phyloP scores from a whole-genome alignment of 768 basidiomycete species.

The Phylloporus sp. region DNA sequence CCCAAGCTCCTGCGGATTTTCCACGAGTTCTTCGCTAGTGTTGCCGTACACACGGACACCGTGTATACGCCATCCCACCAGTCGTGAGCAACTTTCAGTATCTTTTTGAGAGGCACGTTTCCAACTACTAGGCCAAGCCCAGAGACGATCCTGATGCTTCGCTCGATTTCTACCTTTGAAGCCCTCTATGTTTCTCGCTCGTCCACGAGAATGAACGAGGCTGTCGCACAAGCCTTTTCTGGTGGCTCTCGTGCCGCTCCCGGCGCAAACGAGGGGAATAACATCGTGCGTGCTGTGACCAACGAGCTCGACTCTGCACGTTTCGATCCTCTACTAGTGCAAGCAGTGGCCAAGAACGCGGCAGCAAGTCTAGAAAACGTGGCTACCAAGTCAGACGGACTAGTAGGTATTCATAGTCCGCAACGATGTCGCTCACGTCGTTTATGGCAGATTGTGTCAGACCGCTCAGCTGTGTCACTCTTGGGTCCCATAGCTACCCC shows the following conservation, averaged over 20 bases:
- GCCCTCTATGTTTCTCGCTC: slow-evolving; percentile 85
- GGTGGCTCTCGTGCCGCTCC: slow-evolving; percentile 69
- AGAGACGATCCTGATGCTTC: slow-evolving; percentile 86
- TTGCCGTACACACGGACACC: slow-evolving; percentile 94
- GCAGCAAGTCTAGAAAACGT: slow-evolving; percentile 67
- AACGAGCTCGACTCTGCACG: slow-evolving; percentile 66
- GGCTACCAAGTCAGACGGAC: slow-evolving; percentile 54
- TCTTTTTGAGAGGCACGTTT: slow-evolving; percentile 1
- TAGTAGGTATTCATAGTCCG: slow-evolving; percentile 47
- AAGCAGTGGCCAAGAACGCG: slow-evolving; percentile 72
- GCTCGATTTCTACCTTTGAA: slow-evolving; percentile 81
- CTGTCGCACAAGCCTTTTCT: slow-evolving; percentile 70
- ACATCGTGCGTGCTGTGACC: slow-evolving; percentile 69
- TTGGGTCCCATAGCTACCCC: slow-evolving; percentile 74
- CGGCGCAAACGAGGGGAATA: slow-evolving; percentile 69
- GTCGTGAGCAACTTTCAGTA: slow-evolving; percentile 47
- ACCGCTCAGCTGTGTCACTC: slow-evolving; percentile 68
- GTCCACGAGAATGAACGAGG: slow-evolving; percentile 78
- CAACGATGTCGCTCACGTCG: not conserved
- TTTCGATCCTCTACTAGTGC: slow-evolving; percentile 80
- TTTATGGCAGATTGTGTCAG: slow-evolving; percentile 56
- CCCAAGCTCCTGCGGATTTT: slow-evolving; percentile 85
- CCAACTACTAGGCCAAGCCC: slow-evolving; percentile 48
- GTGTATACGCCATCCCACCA: slow-evolving; percentile 81
- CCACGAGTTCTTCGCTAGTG: slow-evolving; percentile 95